These are phyloP conservation scores for Eutreptiella sp. DNA, from an alignment of 208 protist genomes.

Conservation along the genomic window DNA sequence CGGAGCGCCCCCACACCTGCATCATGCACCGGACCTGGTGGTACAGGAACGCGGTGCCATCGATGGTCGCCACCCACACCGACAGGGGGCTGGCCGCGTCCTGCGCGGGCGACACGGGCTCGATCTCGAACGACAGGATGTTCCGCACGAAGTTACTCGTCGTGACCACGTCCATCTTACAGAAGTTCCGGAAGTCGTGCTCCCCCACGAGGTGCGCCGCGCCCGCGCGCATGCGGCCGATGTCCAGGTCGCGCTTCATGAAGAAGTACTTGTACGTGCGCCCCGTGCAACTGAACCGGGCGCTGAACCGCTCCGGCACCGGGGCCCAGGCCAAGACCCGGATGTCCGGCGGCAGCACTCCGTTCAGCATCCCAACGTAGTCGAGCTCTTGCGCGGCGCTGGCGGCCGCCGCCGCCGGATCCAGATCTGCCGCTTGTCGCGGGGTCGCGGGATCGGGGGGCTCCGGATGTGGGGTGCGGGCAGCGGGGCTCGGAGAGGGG, in stretches of 20 bases:
- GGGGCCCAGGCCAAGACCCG: slow-evolving; percentile 83
- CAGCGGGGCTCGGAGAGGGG: too few relatives aligned
- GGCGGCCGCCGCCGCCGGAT: not conserved
- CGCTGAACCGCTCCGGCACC: slow-evolving; percentile 78
- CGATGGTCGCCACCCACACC: slow-evolving; percentile 76
- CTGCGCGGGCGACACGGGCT: slow-evolving; percentile 47
- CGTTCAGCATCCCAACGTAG: slow-evolving; percentile 89
- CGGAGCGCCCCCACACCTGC: too few relatives aligned
- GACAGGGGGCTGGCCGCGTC: slow-evolving; percentile 23
- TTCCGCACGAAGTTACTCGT: slow-evolving; percentile 77
- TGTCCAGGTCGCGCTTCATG: slow-evolving; percentile 59
- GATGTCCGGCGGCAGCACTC: slow-evolving; percentile 81
- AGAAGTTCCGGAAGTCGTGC: slow-evolving; percentile 97
- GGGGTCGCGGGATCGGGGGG: too few relatives aligned
- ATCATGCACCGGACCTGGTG: slow-evolving; percentile 93
- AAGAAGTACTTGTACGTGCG: slow-evolving; percentile 87
- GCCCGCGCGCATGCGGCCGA: slow-evolving; percentile 79
- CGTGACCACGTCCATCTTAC: slow-evolving; percentile 88
- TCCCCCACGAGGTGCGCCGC: slow-evolving; percentile 67
- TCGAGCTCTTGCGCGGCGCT: slow-evolving; percentile 51
- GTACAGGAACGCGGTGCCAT: slow-evolving; percentile 89
- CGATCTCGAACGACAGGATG: slow-evolving; percentile 53
- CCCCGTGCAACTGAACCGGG: slow-evolving; percentile 70
- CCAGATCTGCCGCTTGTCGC: slow-evolving; percentile 14
- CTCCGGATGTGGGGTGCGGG: too few relatives aligned